Evolutionary conservation across 1,139 yeast genomes (phyloP), one percentile per base, ranked within the genome.

Genomic region (Hanseniaspora gamundiae): DNA sequence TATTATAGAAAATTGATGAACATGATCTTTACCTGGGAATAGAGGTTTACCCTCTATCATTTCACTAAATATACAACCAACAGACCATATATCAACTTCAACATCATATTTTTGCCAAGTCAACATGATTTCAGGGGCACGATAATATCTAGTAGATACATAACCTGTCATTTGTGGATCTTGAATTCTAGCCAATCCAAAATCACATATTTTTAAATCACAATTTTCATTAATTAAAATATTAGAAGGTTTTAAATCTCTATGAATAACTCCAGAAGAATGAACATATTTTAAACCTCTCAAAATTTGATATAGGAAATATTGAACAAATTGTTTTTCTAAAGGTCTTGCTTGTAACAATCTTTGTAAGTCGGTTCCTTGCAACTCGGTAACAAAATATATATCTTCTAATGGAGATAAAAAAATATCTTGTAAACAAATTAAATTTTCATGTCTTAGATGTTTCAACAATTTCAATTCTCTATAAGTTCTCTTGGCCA

Each of bases 101-200:
- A 87, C 82, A 60, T 91, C 97, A 67, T 91, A 91, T 64, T 93
- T 88, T 64, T 91, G 99, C 99, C 99, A 91, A 22, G 97, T 88
- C 53, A 91, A 74, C 99, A 91, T 91, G 64, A 91, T 91, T 65
- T 91, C 99, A 2, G 98, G 99, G 0, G 98, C 99, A 52, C 99
- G 74, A 64, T 91, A 91, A 70, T 91, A 93, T 57, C 99, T 69
- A 3, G 99, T 91, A 17, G 94, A 82, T 16, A 91, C 98, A 62
- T 91, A 91, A 28, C 98, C 99, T 1, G 98, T 91, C 98, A 91
- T 91, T 63, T 91, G 97, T 11, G 96, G 95, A 65, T 91, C 97
- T 68, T 91, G 96, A 60, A 91, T 84, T 61, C 98, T 74, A 30
- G 97, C 97, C 50, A 91, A 71, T 22, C 98, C 98, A 61, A 91